phyloP scores from a whole-genome alignment of 2,329 filamentous ascomycete genomes.

The Pseudogymnoascus sp. region DNA sequence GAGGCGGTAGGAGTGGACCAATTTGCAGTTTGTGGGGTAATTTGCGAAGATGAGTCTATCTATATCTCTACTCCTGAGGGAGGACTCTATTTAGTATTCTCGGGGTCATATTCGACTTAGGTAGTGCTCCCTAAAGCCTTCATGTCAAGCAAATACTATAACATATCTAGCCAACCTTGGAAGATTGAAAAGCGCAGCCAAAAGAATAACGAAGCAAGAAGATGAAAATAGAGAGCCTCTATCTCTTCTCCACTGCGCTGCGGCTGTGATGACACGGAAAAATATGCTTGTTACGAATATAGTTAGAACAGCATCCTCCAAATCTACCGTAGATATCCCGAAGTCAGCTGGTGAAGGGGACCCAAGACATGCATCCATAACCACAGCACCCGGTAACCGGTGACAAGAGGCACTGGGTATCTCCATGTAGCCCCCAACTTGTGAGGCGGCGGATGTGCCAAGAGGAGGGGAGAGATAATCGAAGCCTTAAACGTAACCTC shows the following conservation, averaged over 20 bases:
- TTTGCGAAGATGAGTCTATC: background rate
- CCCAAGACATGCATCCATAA: background rate
- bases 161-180: background rate
- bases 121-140: background rate
- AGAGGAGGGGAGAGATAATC: background rate
- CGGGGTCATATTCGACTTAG: background rate
- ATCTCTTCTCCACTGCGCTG: background rate
- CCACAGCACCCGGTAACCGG: too few species aligned
- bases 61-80: background rate
- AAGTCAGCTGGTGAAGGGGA: background rate
- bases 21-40: background rate
- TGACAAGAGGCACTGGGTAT: background rate
- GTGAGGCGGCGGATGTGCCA: background rate
- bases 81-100: background rate
- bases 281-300: background rate
- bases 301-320: background rate
- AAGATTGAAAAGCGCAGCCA: background rate
- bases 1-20: background rate
- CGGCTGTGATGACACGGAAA: background rate
- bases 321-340: background rate
- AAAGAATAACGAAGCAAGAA: background rate
- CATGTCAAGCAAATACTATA: background rate
- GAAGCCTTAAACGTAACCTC: background rate
- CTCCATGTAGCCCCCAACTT: background rate
- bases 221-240: background rate